phyloP scores from a whole-genome alignment of 2,329 filamentous ascomycete genomes.

The Elsinoe perseae region DNA sequence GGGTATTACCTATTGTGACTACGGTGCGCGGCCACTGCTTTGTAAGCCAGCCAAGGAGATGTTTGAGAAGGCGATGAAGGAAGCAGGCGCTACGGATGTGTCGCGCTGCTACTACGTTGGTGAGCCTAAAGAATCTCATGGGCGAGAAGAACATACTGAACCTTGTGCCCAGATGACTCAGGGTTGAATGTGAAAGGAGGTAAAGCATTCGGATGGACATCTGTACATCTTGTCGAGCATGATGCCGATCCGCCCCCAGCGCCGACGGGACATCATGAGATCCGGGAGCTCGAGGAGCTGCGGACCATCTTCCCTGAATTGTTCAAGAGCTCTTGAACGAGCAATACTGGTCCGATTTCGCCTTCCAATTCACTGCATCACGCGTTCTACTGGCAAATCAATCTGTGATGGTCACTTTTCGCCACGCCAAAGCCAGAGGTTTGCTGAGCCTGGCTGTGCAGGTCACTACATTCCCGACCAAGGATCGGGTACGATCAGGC shows the following conservation, averaged over 20 bases:
- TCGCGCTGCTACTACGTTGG: slow-evolving; percentile 88
- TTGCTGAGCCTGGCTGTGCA: too few relatives aligned
- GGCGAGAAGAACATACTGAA: too few relatives aligned
- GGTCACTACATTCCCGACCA: too few relatives aligned
- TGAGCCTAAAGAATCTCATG: too few relatives aligned
- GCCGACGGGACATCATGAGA: slow-evolving; percentile 60
- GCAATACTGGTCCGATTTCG: too few relatives aligned
- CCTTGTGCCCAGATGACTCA: slow-evolving; percentile 63
- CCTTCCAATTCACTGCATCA: too few relatives aligned
- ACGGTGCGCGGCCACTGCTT: slow-evolving; percentile 61
- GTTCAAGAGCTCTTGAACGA: slow-evolving; percentile 52
- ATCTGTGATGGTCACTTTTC: too few relatives aligned
- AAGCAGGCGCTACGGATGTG: slow-evolving; percentile 61
- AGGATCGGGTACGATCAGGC: too few relatives aligned
- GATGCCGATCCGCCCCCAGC: slow-evolving; percentile 54
- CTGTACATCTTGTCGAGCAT: slow-evolving; percentile 77
- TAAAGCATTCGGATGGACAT: slow-evolving; percentile 74
- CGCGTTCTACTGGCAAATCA: too few relatives aligned
- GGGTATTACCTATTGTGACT: slow-evolving; percentile 92
- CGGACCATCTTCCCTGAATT: slow-evolving; percentile 71
- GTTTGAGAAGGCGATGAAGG: slow-evolving; percentile 80
- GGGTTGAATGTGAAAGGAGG: slow-evolving; percentile 72
- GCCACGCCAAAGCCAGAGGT: too few relatives aligned
- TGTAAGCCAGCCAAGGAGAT: slow-evolving; percentile 82
- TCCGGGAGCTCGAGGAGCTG: slow-evolving; percentile 68